These are phyloP conservation scores for Microglena sp. DNA, from an alignment of 139 green algal genomes.

Conservation along the genomic window DNA sequence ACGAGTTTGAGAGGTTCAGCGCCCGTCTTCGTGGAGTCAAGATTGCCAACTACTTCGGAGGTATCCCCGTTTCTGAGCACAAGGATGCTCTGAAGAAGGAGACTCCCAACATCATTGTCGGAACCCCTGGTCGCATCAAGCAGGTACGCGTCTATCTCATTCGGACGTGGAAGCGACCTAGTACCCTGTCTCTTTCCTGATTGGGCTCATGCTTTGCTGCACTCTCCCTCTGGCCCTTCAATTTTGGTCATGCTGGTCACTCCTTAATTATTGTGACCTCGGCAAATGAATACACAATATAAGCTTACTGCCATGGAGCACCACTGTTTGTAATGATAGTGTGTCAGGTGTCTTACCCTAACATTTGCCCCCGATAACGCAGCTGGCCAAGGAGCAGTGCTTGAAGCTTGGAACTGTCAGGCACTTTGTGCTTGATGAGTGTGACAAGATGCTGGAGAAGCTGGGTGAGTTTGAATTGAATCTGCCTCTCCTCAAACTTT, in stretches of 20 bases:
- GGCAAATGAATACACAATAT: no score
- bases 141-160: slow-evolving; percentile 50
- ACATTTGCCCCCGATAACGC: no score
- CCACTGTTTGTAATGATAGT: no score
- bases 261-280: no score
- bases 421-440: slow-evolving; percentile 98
- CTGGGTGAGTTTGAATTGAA: slow-evolving; percentile 49
- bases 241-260: no score
- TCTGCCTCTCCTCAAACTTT: no score
- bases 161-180: no score
- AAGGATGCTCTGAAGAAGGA: slow-evolving; percentile 77
- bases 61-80: slow-evolving; percentile 68
- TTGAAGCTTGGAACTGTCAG: slow-evolving; percentile 80
- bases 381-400: slow-evolving; percentile 68
- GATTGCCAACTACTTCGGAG: slow-evolving; percentile 91
- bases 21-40: slow-evolving; percentile 76
- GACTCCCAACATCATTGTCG: slow-evolving; percentile 85
- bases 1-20: slow-evolving; percentile 95
- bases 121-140: slow-evolving; percentile 94
- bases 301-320: no score
- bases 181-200: no score
- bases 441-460: slow-evolving; percentile 98
- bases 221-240: no score
- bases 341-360: no score
- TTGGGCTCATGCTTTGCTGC: no score